These are phyloP conservation scores for Leucocoprinus birnbaumii DNA, from an alignment of 768 basidiomycete species.

Conservation along the genomic window DNA sequence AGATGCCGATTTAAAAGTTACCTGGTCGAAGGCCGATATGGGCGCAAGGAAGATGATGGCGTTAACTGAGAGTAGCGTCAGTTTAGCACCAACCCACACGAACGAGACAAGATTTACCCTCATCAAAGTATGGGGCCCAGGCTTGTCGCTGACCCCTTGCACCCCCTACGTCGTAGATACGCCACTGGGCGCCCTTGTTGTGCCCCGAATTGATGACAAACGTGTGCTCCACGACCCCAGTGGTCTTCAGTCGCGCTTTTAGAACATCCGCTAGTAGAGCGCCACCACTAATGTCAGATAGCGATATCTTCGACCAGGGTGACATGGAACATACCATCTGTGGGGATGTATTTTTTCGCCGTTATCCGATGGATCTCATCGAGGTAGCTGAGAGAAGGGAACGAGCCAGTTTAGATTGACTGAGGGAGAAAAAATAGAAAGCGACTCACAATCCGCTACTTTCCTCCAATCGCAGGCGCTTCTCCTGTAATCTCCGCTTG, in stretches of 20 bases:
- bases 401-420: conserved; percentile 1
- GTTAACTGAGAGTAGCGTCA: conserved; percentile 48
- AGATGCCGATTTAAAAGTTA: conserved; percentile 12
- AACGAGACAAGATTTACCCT: conserved; percentile 46
- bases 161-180: conserved; percentile 85
- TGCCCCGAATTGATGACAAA: conserved; percentile 63
- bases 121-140: conserved; percentile 88
- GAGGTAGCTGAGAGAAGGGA: conserved; percentile 53
- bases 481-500: conserved; percentile 58
- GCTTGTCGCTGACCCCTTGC: conserved; percentile 78
- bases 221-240: conserved; percentile 77
- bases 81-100: not conserved
- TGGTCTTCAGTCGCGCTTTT: conserved; percentile 78
- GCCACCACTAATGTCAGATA: conserved; percentile 2
- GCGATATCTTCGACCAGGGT: not conserved
- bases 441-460: conserved; percentile 78
- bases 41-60: conserved; percentile 89
- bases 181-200: conserved; percentile 66
- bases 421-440: conserved; percentile 9
- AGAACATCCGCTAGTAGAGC: conserved; percentile 62
- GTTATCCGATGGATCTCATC: conserved; percentile 81
- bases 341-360: conserved; percentile 78
- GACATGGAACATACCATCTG: conserved; percentile 49
- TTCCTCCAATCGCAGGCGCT: conserved; percentile 69
- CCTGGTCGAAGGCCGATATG: conserved; percentile 85